Percentiles rank a stretch among this genome's conserved stretches.
Evolutionary conservation across 768 basidiomycete species (phyloP).

Genomic region (Trametes cingulata): DNA sequence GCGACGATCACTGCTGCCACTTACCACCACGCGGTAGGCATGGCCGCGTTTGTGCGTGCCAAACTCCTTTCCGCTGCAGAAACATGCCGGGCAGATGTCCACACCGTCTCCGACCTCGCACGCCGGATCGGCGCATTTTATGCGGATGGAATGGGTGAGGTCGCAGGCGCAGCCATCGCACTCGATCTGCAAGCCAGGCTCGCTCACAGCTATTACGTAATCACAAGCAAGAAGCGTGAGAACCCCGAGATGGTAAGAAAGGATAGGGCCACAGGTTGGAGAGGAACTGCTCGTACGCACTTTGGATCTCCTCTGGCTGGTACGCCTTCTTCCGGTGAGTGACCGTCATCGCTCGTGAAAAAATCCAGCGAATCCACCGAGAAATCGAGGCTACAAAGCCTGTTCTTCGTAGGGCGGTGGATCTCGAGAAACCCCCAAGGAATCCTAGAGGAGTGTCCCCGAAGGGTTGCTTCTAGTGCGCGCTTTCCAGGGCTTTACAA

Average conservation of each 20-base stretch:
- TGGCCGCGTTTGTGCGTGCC: constrained; percentile 83
- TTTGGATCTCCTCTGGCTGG: constrained; percentile 37
- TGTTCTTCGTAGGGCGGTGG: background rate
- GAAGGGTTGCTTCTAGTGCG: background rate
- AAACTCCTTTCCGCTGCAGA: constrained; percentile 90
- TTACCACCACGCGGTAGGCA: constrained; percentile 88
- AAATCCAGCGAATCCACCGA: constrained; percentile 6
- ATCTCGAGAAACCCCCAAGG: background rate
- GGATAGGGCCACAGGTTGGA: constrained; percentile 16
- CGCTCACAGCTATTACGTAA: constrained; percentile 61
- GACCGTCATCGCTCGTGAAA: constrained; percentile 30
- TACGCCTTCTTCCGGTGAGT: constrained; percentile 35
- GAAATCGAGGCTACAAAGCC: background rate
- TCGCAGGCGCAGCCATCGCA: constrained; percentile 86
- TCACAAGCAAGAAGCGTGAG: constrained; percentile 27
- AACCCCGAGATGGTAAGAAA: constrained; percentile 21
- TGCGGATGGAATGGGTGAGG: constrained; percentile 93
- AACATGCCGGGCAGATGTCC: constrained; percentile 92
- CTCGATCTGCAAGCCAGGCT: constrained; percentile 79
- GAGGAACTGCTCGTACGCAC: constrained; percentile 22
- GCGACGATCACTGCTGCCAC: constrained; percentile 3
- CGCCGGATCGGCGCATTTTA: constrained; percentile 87
- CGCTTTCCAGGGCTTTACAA: background rate
- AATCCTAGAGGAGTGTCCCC: constrained; percentile 5
- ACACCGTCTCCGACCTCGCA: constrained; percentile 80